Percentiles rank a stretch among this genome's conserved stretches.
These are phyloP conservation scores for Kernera saxatilis DNA, from an alignment of 345 rosid species.

Conservation along the genomic window DNA sequence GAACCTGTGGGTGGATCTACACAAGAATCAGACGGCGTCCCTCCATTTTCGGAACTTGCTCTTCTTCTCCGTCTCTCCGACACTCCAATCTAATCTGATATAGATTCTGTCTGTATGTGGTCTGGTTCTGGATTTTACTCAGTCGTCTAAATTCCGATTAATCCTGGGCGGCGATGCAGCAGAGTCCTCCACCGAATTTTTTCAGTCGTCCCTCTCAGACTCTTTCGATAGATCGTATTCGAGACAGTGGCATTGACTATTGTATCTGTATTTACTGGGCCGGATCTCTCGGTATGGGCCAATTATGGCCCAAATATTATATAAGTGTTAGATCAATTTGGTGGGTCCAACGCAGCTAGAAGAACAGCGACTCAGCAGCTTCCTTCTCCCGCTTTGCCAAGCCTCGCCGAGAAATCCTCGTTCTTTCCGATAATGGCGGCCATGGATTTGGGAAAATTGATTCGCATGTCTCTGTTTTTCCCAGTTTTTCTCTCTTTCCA, in stretches of 20 bases:
- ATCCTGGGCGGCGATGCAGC: slow-evolving; percentile 22
- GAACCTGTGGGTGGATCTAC: slow-evolving; percentile 26
- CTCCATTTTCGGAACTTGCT: slow-evolving; percentile 13
- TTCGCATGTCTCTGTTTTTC: slow-evolving; percentile 4
- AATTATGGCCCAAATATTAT: background rate
- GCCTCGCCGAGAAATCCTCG: slow-evolving; percentile 5
- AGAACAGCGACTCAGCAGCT: slow-evolving; percentile 19
- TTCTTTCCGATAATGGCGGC: slow-evolving; percentile 26
- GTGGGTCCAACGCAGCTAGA: slow-evolving; percentile 6
- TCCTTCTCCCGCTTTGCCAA: slow-evolving; percentile 6
- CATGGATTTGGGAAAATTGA: slow-evolving; percentile 35
- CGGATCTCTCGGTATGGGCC: background rate
- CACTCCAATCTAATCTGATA: background rate
- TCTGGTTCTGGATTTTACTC: background rate
- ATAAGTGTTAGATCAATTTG: background rate
- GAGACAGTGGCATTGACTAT: slow-evolving; percentile 27
- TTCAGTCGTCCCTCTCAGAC: slow-evolving; percentile 9
- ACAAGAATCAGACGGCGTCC: slow-evolving; percentile 17
- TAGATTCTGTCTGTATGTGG: background rate
- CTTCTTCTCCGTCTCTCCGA: background rate
- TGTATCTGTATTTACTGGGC: background rate
- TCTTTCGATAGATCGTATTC: slow-evolving; percentile 14
- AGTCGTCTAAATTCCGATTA: background rate
- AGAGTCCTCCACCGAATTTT: slow-evolving; percentile 12
- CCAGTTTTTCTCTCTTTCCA: slow-evolving; percentile 25